These are phyloP conservation scores for Paralagenidium karlingii DNA, from an alignment of 352 stramenopile species.

Conservation along the genomic window DNA sequence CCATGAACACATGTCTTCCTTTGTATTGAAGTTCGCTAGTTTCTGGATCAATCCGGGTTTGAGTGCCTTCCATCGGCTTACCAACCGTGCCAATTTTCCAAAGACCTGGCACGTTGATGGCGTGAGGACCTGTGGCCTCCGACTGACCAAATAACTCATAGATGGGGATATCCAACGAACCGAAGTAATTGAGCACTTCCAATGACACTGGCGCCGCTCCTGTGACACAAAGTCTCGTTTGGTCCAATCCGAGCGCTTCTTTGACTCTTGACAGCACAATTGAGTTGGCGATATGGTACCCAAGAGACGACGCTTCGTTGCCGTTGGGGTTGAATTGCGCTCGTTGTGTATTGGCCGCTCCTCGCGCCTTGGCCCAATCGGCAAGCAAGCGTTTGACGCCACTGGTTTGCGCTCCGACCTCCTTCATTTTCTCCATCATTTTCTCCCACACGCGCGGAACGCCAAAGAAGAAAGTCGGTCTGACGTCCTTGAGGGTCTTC, in stretches of 20 bases:
- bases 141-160: constrained; percentile 49
- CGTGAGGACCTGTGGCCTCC: constrained; percentile 39
- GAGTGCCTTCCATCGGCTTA: constrained; percentile 21
- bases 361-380: constrained; percentile 74
- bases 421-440: constrained; percentile 69
- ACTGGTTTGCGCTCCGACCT: constrained; percentile 35
- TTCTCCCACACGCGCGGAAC: constrained; percentile 84
- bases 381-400: constrained; percentile 77
- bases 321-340: constrained; percentile 52
- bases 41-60: constrained; percentile 28
- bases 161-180: constrained; percentile 68
- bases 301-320: constrained; percentile 38
- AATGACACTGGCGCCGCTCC: constrained; percentile 54
- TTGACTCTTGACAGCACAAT: constrained; percentile 78
- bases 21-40: constrained; percentile 19
- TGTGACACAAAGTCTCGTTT: constrained; percentile 73
- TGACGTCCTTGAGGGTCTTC: constrained; percentile 45
- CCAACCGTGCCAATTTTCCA: constrained; percentile 36
- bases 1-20: constrained; percentile 54
- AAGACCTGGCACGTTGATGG: constrained; percentile 17
- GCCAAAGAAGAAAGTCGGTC: constrained; percentile 68
- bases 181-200: constrained; percentile 78
- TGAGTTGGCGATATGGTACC: constrained; percentile 68
- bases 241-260: constrained; percentile 61
- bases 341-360: constrained; percentile 34